These are phyloP conservation scores for Epichloe typhina DNA, from an alignment of 2,329 filamentous ascomycete genomes.

Conservation along the genomic window DNA sequence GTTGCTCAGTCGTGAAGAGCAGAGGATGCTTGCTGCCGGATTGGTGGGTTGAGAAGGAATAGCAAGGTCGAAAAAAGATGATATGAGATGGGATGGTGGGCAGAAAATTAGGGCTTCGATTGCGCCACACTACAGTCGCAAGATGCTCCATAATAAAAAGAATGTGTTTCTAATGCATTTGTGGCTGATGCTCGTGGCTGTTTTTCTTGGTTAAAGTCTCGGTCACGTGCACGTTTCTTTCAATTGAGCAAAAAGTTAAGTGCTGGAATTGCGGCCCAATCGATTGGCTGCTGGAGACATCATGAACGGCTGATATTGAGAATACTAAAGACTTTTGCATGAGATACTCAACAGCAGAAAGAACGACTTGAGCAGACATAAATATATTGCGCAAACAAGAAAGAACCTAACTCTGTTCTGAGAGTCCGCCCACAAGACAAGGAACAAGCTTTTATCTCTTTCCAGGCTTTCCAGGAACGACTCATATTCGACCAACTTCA, in stretches of 20 bases:
- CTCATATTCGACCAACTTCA: not conserved
- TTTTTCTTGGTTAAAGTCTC: no score
- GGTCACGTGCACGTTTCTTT: slow-evolving; percentile 4
- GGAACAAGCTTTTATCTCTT: not conserved
- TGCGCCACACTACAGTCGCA: slow-evolving; percentile 4
- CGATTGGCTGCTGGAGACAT: not conserved
- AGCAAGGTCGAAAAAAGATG: slow-evolving; percentile 11
- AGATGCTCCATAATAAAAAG: slow-evolving; percentile 4
- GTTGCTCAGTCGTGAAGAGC: slow-evolving; percentile 23
- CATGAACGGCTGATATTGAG: not conserved
- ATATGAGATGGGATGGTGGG: slow-evolving; percentile 17
- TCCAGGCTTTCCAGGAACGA: not conserved
- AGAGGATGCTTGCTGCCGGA: slow-evolving; percentile 19
- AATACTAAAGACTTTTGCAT: not conserved
- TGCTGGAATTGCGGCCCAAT: not conserved
- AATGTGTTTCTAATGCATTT: not conserved
- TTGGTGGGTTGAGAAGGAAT: slow-evolving; percentile 13
- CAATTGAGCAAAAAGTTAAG: no score
- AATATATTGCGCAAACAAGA: not conserved
- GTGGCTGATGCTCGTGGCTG: slow-evolving; percentile 7
- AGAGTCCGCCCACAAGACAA: no score
- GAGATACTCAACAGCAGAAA: not conserved
- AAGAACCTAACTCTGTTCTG: no score
- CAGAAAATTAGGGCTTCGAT: slow-evolving; percentile 25
- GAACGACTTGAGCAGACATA: not conserved